These are phyloP conservation scores for Lepidopterella palustris DNA, from an alignment of 495 filamentous ascomycete species.

Conservation along the genomic window DNA sequence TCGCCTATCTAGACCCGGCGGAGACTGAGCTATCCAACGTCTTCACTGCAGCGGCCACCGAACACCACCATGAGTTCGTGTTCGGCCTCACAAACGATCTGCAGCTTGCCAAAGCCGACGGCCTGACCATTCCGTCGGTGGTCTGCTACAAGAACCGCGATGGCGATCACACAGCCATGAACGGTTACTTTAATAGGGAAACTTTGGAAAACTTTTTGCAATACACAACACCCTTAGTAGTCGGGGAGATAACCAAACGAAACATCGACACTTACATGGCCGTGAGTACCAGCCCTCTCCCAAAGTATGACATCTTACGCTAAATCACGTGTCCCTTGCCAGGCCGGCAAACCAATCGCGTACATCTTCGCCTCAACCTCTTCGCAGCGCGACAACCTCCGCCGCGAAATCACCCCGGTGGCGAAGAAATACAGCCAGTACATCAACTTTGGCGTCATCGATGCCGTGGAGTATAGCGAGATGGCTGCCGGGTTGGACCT, in stretches of 20 bases:
- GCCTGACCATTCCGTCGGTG: slow-evolving; percentile 26
- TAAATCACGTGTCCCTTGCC: neutral
- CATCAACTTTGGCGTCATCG: slow-evolving; percentile 43
- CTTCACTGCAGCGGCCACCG: slow-evolving; percentile 30
- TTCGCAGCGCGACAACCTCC: slow-evolving; percentile 30
- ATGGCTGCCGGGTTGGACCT: slow-evolving; percentile 40
- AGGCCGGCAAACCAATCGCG: slow-evolving; percentile 44
- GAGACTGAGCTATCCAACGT: slow-evolving; percentile 21
- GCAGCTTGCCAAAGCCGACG: slow-evolving; percentile 12
- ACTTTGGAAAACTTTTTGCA: slow-evolving; percentile 38
- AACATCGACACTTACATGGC: slow-evolving; percentile 41
- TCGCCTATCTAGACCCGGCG: slow-evolving; percentile 36
- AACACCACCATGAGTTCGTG: slow-evolving; percentile 38
- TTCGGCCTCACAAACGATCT: slow-evolving; percentile 37
- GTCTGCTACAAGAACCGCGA: slow-evolving; percentile 42
- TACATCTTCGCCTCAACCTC: slow-evolving; percentile 39
- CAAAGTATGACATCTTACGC: neutral
- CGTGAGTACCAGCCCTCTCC: slow-evolving; percentile 27
- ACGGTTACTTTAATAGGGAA: slow-evolving; percentile 30
- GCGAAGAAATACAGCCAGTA: slow-evolving; percentile 47
- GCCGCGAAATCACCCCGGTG: slow-evolving; percentile 35
- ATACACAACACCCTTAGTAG: slow-evolving; percentile 34
- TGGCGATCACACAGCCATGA: slow-evolving; percentile 32
- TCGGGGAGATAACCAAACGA: slow-evolving; percentile 42
- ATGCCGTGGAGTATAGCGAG: slow-evolving; percentile 43